Percentiles rank a stretch among this genome's conserved stretches.
Evolutionary conservation across 129 eudicot genomes (phyloP).

Genomic region (Artemisia tridentata): DNA sequence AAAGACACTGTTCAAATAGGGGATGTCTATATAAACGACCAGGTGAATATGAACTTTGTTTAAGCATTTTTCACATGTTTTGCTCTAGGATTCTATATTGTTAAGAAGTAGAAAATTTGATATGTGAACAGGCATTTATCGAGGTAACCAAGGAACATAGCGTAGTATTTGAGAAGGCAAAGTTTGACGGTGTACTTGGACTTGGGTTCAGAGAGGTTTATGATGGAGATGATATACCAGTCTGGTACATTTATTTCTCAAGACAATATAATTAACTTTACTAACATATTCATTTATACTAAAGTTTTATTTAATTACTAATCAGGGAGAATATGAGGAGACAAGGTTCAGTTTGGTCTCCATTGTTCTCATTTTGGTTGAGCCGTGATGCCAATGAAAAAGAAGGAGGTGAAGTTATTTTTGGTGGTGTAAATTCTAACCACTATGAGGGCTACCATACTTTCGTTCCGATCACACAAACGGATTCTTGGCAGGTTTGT

Average conservation of each 20-base stretch:
- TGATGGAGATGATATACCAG: conserved; percentile 61
- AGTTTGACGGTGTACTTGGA: conserved; percentile 89
- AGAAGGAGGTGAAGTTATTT: conserved; percentile 74
- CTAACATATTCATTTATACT: too few species aligned
- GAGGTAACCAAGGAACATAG: conserved; percentile 76
- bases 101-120: not conserved
- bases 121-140: conserved; percentile 52
- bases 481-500: conserved; percentile 88
- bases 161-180: conserved; percentile 57
- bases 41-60: conserved; percentile 37
- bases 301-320: not conserved
- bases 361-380: conserved; percentile 79
- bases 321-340: conserved; percentile 59
- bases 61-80: not conserved
- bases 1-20: conserved; percentile 66
- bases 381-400: conserved; percentile 43
- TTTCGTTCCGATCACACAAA: conserved; percentile 59
- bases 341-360: conserved; percentile 61
- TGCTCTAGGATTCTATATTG: not conserved
- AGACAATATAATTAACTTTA: too few species aligned
- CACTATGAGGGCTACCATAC: conserved; percentile 68
- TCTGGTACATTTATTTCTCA: conserved; percentile 44
- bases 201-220: conserved; percentile 79
- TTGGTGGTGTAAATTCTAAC: conserved; percentile 74
- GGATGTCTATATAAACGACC: conserved; percentile 50